These are phyloP conservation scores for Fistulifera pelliculosa DNA, from an alignment of 108 stramenopile genomes.

Conservation along the genomic window DNA sequence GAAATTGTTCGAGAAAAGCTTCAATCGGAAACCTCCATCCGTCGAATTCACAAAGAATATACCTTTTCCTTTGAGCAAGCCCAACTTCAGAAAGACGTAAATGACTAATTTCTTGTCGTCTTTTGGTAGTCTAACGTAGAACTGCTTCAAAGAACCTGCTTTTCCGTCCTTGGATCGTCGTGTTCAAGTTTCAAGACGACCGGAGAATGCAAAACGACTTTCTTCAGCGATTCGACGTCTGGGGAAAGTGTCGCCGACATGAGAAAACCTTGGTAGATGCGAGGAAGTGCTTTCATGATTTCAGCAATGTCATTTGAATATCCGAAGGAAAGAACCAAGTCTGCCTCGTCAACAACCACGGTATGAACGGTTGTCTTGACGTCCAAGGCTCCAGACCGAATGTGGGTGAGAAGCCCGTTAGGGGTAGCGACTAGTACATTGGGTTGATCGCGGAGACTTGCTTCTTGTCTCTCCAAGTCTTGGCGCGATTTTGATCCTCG, in stretches of 20 bases:
- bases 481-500: conserved; percentile 29
- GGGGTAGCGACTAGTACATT: conserved; percentile 75
- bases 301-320: conserved; percentile 86
- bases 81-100: conserved; percentile 90
- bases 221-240: conserved; percentile 87
- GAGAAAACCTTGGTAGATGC: conserved; percentile 93
- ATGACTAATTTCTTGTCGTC: conserved; percentile 88
- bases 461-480: conserved; percentile 54
- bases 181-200: conserved; percentile 92
- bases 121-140: conserved; percentile 66
- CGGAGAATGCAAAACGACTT: conserved; percentile 88
- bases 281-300: conserved; percentile 81
- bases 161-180: conserved; percentile 33
- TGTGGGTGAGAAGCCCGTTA: conserved; percentile 62
- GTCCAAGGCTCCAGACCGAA: conserved; percentile 38
- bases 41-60: conserved; percentile 95
- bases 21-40: conserved; percentile 88
- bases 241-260: conserved; percentile 94
- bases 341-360: conserved; percentile 97
- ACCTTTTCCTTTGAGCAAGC: conserved; percentile 91
- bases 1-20: conserved; percentile 97
- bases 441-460: conserved; percentile 67
- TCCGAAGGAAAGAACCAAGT: conserved; percentile 94
- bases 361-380: conserved; percentile 67
- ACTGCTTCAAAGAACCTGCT: conserved; percentile 80